Evolutionary conservation across 495 filamentous ascomycete genomes (phyloP).

Genomic region (Daldinia concentrica): DNA sequence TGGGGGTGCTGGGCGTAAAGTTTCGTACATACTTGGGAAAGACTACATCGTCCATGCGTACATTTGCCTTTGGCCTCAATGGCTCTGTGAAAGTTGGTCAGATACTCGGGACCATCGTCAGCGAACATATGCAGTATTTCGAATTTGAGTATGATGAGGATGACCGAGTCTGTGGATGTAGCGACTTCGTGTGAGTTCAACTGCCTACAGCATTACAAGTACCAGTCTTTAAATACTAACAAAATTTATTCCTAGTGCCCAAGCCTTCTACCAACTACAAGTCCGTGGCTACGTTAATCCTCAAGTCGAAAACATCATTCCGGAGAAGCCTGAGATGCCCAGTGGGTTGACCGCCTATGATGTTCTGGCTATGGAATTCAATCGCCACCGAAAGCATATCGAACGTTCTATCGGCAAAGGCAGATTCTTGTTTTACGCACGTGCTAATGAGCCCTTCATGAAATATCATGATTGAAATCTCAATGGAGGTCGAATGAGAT

Average conservation of each 20-base stretch:
- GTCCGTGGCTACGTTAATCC: not conserved
- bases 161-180: not conserved
- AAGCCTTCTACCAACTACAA: not conserved
- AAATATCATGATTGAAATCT: not conserved
- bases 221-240: not conserved
- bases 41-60: not conserved
- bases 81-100: not conserved
- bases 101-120: not conserved
- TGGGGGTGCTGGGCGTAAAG: not conserved
- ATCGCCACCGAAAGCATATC: not conserved
- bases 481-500: not conserved
- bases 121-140: not conserved
- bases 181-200: conserved; percentile 13
- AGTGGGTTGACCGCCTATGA: not conserved
- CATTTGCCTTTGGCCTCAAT: not conserved
- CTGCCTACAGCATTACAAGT: not conserved
- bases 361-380: not conserved
- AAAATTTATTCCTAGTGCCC: not conserved
- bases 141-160: not conserved
- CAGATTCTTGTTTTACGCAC: not conserved
- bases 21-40: not conserved
- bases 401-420: not conserved
- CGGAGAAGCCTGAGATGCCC: not conserved
- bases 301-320: not conserved
- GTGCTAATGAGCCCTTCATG: not conserved